phyloP scores from a whole-genome alignment of 768 basidiomycete genomes.

The Podaxis sp. region DNA sequence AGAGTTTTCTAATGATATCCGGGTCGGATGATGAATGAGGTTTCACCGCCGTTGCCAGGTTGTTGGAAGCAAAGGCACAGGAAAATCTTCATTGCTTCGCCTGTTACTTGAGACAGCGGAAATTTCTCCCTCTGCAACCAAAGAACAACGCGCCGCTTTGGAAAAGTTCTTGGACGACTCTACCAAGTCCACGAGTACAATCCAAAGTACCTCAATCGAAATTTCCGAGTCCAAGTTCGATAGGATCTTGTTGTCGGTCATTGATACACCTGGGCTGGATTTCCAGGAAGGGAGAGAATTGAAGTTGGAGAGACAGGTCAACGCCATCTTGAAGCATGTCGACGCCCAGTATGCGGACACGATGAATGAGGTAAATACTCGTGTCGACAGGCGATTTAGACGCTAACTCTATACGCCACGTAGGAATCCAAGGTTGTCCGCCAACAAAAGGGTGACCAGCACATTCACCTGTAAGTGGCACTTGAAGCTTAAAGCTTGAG shows the following conservation, averaged over 20 bases:
- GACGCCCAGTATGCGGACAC: constrained; percentile 84
- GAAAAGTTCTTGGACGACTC: constrained; percentile 64
- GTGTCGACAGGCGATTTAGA: neutral
- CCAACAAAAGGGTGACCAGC: constrained; percentile 85
- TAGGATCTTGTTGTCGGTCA: constrained; percentile 73
- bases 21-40: constrained; percentile 12
- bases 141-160: constrained; percentile 67
- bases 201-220: constrained; percentile 73
- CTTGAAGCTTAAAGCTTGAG: neutral
- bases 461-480: constrained; percentile 76
- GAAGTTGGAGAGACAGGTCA: constrained; percentile 78
- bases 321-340: constrained; percentile 70
- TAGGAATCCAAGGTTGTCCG: constrained; percentile 89
- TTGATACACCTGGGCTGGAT: constrained; percentile 86
- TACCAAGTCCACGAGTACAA: constrained; percentile 58
- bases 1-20: constrained; percentile 7
- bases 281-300: constrained; percentile 73
- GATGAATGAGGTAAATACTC: constrained; percentile 70
- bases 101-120: constrained; percentile 84
- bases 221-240: constrained; percentile 85
- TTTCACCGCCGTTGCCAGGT: constrained; percentile 45
- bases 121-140: constrained; percentile 73
- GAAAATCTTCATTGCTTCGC: constrained; percentile 82
- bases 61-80: constrained; percentile 76
- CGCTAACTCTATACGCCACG: constrained; percentile 7